Evolutionary conservation across 495 filamentous ascomycete species (phyloP).

Genomic region (Amphirosellinia nigrospora): DNA sequence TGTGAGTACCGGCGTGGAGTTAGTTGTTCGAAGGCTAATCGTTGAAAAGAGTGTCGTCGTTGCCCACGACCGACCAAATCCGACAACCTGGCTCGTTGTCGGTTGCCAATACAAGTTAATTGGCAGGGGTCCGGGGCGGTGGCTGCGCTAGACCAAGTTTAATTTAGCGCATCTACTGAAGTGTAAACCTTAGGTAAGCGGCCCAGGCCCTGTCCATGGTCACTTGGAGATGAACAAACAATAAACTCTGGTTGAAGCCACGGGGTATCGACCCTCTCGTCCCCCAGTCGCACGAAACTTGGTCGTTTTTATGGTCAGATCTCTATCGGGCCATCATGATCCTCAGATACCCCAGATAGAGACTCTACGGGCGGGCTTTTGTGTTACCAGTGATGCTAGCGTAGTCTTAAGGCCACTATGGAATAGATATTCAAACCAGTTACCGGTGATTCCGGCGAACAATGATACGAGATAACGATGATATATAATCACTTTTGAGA

Average conservation of each 20-base stretch:
- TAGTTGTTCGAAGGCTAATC: not conserved
- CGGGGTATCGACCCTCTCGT: slow-evolving; percentile 8
- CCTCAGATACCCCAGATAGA: not conserved
- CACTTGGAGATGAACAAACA: not conserved
- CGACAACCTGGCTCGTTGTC: slow-evolving; percentile 5
- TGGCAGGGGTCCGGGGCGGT: slow-evolving; percentile 1
- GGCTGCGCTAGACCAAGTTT: slow-evolving; percentile 1
- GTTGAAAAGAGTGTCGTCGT: slow-evolving; percentile 13
- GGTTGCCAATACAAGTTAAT: not conserved
- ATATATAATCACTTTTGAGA: too few relatives aligned
- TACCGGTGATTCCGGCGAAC: not conserved
- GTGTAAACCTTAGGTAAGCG: not conserved
- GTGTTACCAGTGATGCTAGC: slow-evolving; percentile 1
- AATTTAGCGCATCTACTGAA: not conserved
- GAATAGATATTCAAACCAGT: not conserved
- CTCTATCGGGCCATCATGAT: not conserved
- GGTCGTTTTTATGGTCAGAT: not conserved
- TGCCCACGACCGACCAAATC: not conserved
- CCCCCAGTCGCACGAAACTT: slow-evolving; percentile 18
- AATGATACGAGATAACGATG: not conserved
- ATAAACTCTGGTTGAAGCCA: not conserved
- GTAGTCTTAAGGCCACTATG: not conserved
- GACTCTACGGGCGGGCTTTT: not conserved
- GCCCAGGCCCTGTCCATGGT: not conserved
- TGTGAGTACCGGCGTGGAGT: not conserved